These are phyloP conservation scores for Hansenula lynferdii DNA, from an alignment of 1,139 yeast species.

Conservation along the genomic window DNA sequence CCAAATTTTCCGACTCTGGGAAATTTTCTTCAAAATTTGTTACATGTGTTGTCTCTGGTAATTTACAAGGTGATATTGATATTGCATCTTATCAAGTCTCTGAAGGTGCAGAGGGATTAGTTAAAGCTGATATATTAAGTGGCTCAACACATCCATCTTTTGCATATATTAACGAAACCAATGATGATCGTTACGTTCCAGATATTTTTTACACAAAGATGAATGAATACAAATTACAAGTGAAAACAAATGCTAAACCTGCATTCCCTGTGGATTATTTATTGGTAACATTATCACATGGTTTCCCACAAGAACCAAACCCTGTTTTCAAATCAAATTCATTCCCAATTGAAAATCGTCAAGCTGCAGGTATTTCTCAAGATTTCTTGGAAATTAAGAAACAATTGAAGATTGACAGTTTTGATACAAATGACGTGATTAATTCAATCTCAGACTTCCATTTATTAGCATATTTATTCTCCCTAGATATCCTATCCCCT, in stretches of 20 bases:
- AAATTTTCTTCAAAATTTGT: slow-evolving; percentile 83
- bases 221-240: slow-evolving; percentile 86
- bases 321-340: slow-evolving; percentile 41
- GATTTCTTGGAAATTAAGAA: slow-evolving; percentile 47
- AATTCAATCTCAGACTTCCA: slow-evolving; percentile 67
- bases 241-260: slow-evolving; percentile 91
- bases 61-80: slow-evolving; percentile 81
- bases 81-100: slow-evolving; percentile 90
- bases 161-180: slow-evolving; percentile 73
- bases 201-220: slow-evolving; percentile 82
- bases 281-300: slow-evolving; percentile 85
- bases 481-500: slow-evolving; percentile 46
- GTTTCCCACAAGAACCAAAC: slow-evolving; percentile 69
- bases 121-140: slow-evolving; percentile 76
- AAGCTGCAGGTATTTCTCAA: slow-evolving; percentile 68
- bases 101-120: slow-evolving; percentile 80
- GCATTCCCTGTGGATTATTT: slow-evolving; percentile 94
- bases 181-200: slow-evolving; percentile 78
- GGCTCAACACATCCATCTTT: slow-evolving; percentile 92
- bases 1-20: slow-evolving; percentile 65
- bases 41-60: slow-evolving; percentile 91
- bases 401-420: slow-evolving; percentile 39
- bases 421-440: slow-evolving; percentile 30
- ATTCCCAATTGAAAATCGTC: slow-evolving; percentile 79
- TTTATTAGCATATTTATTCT: slow-evolving; percentile 51